Evolutionary conservation across 495 filamentous ascomycete species (phyloP).

Genomic region (Cercophora newfieldiana): DNA sequence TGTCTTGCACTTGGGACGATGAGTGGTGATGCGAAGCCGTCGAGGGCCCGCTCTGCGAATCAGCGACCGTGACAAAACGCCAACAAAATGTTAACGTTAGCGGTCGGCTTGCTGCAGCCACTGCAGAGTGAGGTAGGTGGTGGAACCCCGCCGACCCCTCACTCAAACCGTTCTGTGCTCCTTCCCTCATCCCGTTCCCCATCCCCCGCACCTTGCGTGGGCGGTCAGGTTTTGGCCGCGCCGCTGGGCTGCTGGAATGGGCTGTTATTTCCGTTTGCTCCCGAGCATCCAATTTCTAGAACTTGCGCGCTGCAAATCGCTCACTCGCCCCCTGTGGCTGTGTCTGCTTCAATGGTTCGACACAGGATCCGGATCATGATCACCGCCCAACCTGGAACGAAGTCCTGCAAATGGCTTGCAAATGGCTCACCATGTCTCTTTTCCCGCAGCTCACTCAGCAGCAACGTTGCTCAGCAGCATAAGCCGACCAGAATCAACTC

Average conservation of each 20-base stretch:
- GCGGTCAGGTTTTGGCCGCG: not conserved
- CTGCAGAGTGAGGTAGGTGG: too few species aligned
- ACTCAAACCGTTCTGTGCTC: not conserved
- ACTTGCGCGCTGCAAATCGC: not conserved
- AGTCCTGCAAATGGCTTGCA: not conserved
- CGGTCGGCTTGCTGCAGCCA: not conserved
- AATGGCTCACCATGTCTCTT: not conserved
- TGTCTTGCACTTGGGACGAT: not conserved
- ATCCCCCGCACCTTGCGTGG: not conserved
- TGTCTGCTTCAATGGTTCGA: not conserved
- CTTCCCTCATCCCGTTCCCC: not conserved
- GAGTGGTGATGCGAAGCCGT: not conserved
- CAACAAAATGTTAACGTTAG: too few species aligned
- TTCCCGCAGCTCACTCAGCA: not conserved
- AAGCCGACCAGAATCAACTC: not conserved
- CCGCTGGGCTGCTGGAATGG: constrained; percentile 4
- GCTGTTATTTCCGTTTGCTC: not conserved
- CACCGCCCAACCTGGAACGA: not conserved
- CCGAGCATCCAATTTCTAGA: not conserved
- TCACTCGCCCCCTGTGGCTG: not conserved
- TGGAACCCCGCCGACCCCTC: not conserved
- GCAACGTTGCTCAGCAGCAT: not conserved
- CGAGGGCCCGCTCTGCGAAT: not conserved
- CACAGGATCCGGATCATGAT: not conserved
- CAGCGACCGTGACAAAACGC: not conserved